Evolutionary conservation across 2,329 filamentous ascomycete genomes (phyloP), one percentile per base, ranked within the genome.

Genomic region (Cercospora citrullina): DNA sequence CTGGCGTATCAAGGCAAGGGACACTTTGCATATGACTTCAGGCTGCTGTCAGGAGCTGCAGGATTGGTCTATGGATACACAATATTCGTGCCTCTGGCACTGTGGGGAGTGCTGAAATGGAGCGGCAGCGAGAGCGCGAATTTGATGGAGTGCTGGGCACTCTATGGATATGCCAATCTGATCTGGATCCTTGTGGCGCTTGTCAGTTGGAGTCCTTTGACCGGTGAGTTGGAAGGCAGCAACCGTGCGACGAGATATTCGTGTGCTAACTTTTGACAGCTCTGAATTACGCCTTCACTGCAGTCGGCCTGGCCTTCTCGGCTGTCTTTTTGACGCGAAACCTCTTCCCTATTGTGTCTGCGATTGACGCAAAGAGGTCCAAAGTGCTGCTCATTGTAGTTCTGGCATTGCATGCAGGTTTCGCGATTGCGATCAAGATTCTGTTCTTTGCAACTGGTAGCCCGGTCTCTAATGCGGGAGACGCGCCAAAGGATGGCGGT

Each of bases 61-160:
- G 95, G 95, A 5, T 83, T 99, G 74, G 87, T 99, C 71, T 99
- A 99, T 80, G 95, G 95, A 67, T 99, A 99, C 80, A 98, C 95
- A 1, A 77, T 77, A 70, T 84, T 97, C 71, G 89, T 99, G 66
- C 95, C 95, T 3, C 83, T 96, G 71, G 89, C 85, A 9, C 87
- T 99, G 33, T 99, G 94, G 89, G 90, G 90, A 21, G 91, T 92
- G 72, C 84, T 99, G 72, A 92, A 91, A 75, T 99, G 96, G 90
- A 98, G 97, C 81, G 94, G 94, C 66, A 95, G 92, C 80, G 93
- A 97, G 79, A 91, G 89, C 66, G 94, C 94, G 70, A 96, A 97
- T 80, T 83, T 99, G 68, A 87, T 99, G 73, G 95, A 99, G 83
- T 97, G 93, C 84, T 94, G 92, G 89, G 92, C 93, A 68, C 84